Base-by-base conservation (phyloP, 768 basidiomycete genomes). In the Galerina sulciceps region DNA sequence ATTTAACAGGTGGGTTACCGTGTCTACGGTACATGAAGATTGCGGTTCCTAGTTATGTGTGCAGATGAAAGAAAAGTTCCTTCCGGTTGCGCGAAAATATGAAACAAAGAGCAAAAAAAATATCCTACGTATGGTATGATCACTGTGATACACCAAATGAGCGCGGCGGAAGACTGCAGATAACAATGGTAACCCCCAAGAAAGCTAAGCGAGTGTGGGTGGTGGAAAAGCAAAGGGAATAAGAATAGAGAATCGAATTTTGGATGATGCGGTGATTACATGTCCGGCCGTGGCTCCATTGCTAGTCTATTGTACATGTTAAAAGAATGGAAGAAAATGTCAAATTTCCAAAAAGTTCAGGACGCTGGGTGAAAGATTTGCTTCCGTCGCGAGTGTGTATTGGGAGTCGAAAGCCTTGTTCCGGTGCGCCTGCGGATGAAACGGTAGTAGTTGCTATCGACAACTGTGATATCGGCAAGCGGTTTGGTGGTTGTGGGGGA, bases 391-490 rank as follows among this genome's bases (percentile, higher is more conserved):
- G 68, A 65, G 65, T 72, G 62, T 52, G 68, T 70, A 13, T 62
- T 70, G 54, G 79, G 72, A 35, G 78, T 75, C 38, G 81, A 81
- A 36, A 83, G 77, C 44, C 81, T 74, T 34, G 79, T 76, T 23
- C 81, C 80, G 45, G 75, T 76, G 61, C 72, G 76, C 55, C 73
- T 72, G 52, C 71, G 73, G 54, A 71, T 63, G 56, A 73, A 74
- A 50, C 73, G 75, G 53, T 71, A 68, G 61, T 71, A 65, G 17
- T 67, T 59, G 49, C 46, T 31, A 31, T 31, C 62, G 11, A 63
- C 65, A 38, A 73, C 76, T 23, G 62, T 63, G 53, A 66, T 64
- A 41, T 76, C 74, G 46, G 69, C 63, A 59, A 67, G 68, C 41
- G 65, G 59, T 51, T 68, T 72, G 34, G 53, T 48, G 11, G 57